Base-by-base conservation (phyloP, 2,329 filamentous ascomycete species). In the Pseudogymnoascus sp. region DNA sequence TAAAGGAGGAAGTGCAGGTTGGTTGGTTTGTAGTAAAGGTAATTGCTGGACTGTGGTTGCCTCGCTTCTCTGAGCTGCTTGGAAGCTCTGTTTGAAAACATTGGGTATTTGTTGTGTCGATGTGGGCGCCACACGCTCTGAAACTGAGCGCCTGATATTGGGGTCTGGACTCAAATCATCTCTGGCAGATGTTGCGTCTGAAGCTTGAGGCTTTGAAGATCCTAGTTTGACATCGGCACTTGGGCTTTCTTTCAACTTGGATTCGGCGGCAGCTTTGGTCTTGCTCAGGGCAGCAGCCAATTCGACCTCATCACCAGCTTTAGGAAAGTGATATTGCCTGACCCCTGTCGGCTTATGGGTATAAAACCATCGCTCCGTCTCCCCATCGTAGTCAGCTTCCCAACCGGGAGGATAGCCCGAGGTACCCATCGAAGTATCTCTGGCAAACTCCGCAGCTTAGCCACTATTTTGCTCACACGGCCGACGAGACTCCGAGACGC, bases 311-410 rank as follows among this genome's bases (percentile, higher is more conserved):
- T 64, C 63, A 27, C 63, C 63, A 48, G 61, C 45, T 25, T 62
- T 64, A 25, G 63, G 63, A n/a, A 64, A 62, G 42, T 58, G 58
- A 35, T 58, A 62, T 45, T 64, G 63, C 35, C 58, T 62, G 60
- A 60, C 62, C 13, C 63, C 63, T 13, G 63, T 48, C 33, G 63
- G 63, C 13, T 58, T 61, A 40, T 64, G 63, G n/a, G 62, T 59
- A 37, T 62, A 64, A 35, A 60, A 64, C 63, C 63, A 64, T 59
- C 61, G 18, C 9, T 64, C 63, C 33, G 55, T 58, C 10, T 48
- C 48, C 31, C 61, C 61, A 62, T 64, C 63, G 15, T 62, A 64
- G 58, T 64, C 63, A 48, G 63, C 60, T 40, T 58, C 63, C 63
- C 63, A 64, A 39, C 61, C 63, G n/a, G 27, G 58, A 25, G 63